Evolutionary conservation across 345 rosid species (phyloP).

Genomic region (Dipteronia sinensis): DNA sequence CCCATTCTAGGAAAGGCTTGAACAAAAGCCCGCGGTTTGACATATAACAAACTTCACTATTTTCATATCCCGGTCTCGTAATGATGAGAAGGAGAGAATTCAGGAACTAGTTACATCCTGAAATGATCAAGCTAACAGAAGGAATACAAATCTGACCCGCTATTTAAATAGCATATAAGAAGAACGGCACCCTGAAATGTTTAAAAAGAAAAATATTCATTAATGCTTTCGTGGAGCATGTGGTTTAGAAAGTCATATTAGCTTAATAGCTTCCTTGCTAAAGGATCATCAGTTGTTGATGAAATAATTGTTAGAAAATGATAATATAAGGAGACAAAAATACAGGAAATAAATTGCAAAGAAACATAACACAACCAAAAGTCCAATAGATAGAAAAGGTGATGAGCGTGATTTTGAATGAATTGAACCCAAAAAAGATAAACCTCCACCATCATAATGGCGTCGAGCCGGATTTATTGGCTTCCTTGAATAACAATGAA

Average conservation of each 20-base stretch:
- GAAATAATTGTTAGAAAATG: background rate
- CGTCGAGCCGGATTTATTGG: constrained; percentile 63
- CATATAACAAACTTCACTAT: background rate
- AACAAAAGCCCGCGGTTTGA: background rate
- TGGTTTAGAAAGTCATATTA: background rate
- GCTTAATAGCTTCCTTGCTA: background rate
- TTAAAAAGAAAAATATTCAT: constrained; percentile 16
- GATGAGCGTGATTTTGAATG: constrained; percentile 60
- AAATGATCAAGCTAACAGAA: constrained; percentile 11
- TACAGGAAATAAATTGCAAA: constrained; percentile 4
- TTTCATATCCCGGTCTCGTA: background rate
- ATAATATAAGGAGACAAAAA: background rate
- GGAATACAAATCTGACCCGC: constrained; percentile 56
- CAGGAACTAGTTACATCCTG: background rate
- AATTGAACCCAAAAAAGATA: constrained; percentile 46
- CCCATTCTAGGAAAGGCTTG: background rate
- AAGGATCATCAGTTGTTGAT: background rate
- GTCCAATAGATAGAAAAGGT: constrained; percentile 49
- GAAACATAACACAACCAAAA: constrained; percentile 50
- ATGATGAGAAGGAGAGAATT: background rate
- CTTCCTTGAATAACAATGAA: constrained; percentile 43
- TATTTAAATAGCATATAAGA: constrained; percentile 49
- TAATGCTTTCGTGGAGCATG: constrained; percentile 1
- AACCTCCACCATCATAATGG: constrained; percentile 48
- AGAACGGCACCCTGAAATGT: constrained; percentile 68